Base-by-base conservation (phyloP, 306 rosid species). In the Acacia melanoxylon region DNA sequence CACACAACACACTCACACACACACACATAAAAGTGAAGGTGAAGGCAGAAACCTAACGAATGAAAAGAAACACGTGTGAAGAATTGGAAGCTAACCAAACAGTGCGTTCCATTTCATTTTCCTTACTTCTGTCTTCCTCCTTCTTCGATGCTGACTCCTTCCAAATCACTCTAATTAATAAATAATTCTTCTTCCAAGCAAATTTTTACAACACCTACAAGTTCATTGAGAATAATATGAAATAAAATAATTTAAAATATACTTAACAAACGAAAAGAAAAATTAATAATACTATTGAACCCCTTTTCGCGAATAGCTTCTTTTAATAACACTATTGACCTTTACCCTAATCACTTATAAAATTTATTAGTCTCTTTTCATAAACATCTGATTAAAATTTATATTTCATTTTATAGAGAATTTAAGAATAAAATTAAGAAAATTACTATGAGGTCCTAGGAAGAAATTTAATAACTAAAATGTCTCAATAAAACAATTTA, bases 31-130 rank as follows among this genome's bases (percentile, higher is more conserved):
- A 59, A n/a, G 73, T 42, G 77, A n/a, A 31, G 67, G 31, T 42
- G n/a, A 66, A 86, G 61, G 78, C 67, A 48, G 44, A 82, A 75
- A 75, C 84, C 86, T 63, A 86, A 79, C 77, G 70, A 69, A 48
- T 3, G n/a, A 62, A 74, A 74, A 66, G 68, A 74, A 66, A 65
- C 51, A 66, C 19, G 54, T 63, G 75, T n/a, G 51, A 20, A 19
- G 62, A 54, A 54, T 9, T 10, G 29, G 65, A 69, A 72, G 20
- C 44, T 2, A 63, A 62, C 37, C 49, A 66, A 13, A 63, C 6
- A 56, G 58, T 14, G 75, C 37, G 44, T 80, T 80, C 74, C 66
- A 14, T 22, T 61, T 80, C 78, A 24, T 63, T 73, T 46, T 73
- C 67, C 48, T 33, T 15, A 59, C 44, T 31, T 51, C 10, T 31